Evolutionary conservation across 768 basidiomycete species (phyloP), one percentile per base, ranked within the genome.

Genomic region (Phallus indusiatus): DNA sequence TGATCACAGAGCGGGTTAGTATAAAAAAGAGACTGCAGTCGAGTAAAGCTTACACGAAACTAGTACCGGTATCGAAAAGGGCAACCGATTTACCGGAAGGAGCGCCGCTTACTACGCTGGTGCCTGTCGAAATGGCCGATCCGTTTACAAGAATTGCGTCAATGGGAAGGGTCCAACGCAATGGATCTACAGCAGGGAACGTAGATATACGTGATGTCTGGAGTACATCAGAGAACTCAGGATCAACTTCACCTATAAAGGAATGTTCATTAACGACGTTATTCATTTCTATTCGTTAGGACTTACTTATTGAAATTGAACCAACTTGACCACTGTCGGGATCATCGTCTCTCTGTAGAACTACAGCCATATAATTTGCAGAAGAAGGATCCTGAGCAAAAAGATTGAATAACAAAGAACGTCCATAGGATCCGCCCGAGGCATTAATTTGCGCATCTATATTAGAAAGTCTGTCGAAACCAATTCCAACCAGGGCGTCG

Each of bases 351-450:
- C 88, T 74, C 65, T 87, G 81, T 24, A 93, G 74, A 0, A 86
- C 77, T 65, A 93, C 86, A 0, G 88, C 81, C 63, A 93, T 85
- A 68, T 82, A 93, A 65, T 92, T 93, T 51, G 88, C 87, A 66
- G 87, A 80, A 10, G 67, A 71, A 3, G 82, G 80, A 69, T 90
- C 85, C 64, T 80, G 75, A 20, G 75, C 71, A 69, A 93, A 93
- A 36, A 88, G 71, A 65, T 90, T 93, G 73, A 83, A 86, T 20
- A 93, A 77, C 48, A 93, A 66, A 62, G 81, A 83, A 33, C 85
- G 80, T 18, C 90, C 90, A 57, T 62, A 67, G 1, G 80, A 76
- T 1, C 79, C 75, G 24, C 79, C 77, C 1, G 85, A 81, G 34
- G 70, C 65, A 63, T 85, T 86, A 50, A 89, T 69, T 6, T 74